Base-by-base conservation (phyloP, 371 early-diverging fungal species). In the Syncephalis fuscata region DNA sequence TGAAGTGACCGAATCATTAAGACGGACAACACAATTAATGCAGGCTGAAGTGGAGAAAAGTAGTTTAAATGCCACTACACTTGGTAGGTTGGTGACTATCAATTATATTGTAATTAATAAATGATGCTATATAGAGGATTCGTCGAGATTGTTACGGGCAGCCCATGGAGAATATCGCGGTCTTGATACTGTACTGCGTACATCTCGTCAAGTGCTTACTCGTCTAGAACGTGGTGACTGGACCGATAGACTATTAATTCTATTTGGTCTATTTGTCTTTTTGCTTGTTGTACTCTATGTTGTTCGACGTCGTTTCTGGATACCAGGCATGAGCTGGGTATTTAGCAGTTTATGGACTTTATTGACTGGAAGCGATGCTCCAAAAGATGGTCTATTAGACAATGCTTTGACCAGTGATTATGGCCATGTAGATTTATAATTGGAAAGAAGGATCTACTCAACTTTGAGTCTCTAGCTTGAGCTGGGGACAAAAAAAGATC, bases 11-110 rank as follows among this genome's bases (percentile, higher is more conserved):
- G 71, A 72, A 22, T 61, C 78, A 21, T 61, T 86, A 3, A 62
- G 67, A 47, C 71, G 80, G 49, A 82, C 83, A 0, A 68, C 74
- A 15, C 70, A 72, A 27, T 60, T 83, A 32, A 78, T 86, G 81
- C 68, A 74, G 9, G 72, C 73, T 55, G 87, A 86, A 50, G 60
- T 86, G 3, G 82, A 80, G 56, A 73, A 73, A 25, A 80, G 81
- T 43, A 55, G 73, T 1, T 70, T 74, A 44, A 73, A 76, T 1
- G 69, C 75, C 8, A 71, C 67, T 32, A 61, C 74, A 45, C 61
- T 85, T 14, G 79, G 85, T 82, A 66, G 56, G 49, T 2, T 17
- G 37, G 39, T 9, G 42, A 10, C 25, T 36, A 39, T 14, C 26
- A 36, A n/a, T 15, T 26, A 21, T 25, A 19, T 3, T 50, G 11